Evolutionary conservation across 441 rosid genomes (phyloP), one percentile per base, ranked within the genome.

Genomic region (Corymbia citriodora): DNA sequence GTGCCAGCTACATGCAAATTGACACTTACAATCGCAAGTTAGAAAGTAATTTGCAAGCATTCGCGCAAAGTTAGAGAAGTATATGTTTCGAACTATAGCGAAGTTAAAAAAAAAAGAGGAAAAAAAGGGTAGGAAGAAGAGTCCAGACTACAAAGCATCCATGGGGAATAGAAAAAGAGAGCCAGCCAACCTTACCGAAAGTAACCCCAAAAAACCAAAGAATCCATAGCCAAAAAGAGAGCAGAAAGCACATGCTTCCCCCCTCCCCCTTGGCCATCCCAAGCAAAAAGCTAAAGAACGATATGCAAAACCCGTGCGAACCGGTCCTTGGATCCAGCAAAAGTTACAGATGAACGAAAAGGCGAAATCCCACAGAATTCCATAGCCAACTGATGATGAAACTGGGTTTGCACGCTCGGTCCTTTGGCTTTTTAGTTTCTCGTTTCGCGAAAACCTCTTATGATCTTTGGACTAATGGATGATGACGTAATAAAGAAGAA

Each of bases 61-160:
- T 1, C 25, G 1, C 21, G 8, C 40, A 29, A 29, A 19, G 40
- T 36, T 74, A 36, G 83, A 19, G 40, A 10, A 74, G 13, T 9
- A 4, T 4, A 8, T 13, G 10, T 33, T 29, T 63, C 4, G 6
- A 14, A 19, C 19, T 7, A 8, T 68, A 21, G 8, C 4, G 74
- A 68, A 16, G 2, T 1, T 31, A 31, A n/a, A 31, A 10, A 16
- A 8, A 65, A 8, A 2, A 57, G 21, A 57, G 21, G 0, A 8
- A 29, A 65, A 4, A 57, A 21, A 59, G 10, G n/a, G 27, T 10
- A 36, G 27, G 50, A 10, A 33, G 82, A 72, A 19, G 49, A 10
- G 50, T 36, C 83, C 29, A 11, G 29, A 40, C 29, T 40, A 21
- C 83, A 40, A 74, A 74, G 83, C 50, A 74, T 74, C 29, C 83